Conservation (phyloP, 208 protist species). For the Leishmania guyanensis region DNA sequence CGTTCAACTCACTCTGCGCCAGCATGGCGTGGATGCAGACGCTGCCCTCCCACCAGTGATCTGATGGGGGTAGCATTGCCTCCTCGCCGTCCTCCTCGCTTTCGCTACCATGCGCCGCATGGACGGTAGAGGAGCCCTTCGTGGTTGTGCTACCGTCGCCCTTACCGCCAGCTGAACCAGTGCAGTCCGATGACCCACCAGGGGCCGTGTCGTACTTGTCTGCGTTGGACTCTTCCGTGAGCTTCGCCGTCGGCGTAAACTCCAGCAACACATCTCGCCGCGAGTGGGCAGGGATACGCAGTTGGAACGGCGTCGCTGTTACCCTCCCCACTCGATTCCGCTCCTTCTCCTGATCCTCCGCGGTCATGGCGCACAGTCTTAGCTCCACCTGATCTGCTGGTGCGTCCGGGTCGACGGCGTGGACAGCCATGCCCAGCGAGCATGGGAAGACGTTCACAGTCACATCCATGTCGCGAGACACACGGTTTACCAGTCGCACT, state of each 20-base stretch:
- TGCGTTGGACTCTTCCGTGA: slow-evolving; percentile 28
- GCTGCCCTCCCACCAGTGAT: slow-evolving; percentile 69
- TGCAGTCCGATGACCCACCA: not conserved
- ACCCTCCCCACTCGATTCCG: slow-evolving; percentile 48
- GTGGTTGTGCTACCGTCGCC: not conserved
- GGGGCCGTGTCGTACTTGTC: not conserved
- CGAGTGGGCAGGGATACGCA: slow-evolving; percentile 72
- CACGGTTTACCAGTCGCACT: slow-evolving; percentile 77
- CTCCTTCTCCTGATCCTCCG: slow-evolving; percentile 37
- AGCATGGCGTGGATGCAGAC: slow-evolving; percentile 77
- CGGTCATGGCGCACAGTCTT: slow-evolving; percentile 49
- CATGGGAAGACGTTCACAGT: slow-evolving; percentile 65
- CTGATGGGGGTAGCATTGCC: slow-evolving; percentile 37
- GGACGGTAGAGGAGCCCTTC: not conserved
- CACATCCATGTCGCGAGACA: slow-evolving; percentile 87
- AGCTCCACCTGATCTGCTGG: slow-evolving; percentile 66
- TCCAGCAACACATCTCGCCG: slow-evolving; percentile 73
- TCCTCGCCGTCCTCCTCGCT: slow-evolving; percentile 49
- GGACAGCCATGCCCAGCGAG: slow-evolving; percentile 64
- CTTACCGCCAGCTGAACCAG: not conserved
- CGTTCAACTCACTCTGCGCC: slow-evolving; percentile 79
- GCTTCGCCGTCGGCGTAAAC: slow-evolving; percentile 60
- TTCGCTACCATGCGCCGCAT: slow-evolving; percentile 14
- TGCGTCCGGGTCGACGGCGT: slow-evolving; percentile 70
- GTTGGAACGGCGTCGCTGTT: slow-evolving; percentile 45